phyloP scores from a whole-genome alignment of 2,329 filamentous ascomycete species.

The Penicillium sp. region DNA sequence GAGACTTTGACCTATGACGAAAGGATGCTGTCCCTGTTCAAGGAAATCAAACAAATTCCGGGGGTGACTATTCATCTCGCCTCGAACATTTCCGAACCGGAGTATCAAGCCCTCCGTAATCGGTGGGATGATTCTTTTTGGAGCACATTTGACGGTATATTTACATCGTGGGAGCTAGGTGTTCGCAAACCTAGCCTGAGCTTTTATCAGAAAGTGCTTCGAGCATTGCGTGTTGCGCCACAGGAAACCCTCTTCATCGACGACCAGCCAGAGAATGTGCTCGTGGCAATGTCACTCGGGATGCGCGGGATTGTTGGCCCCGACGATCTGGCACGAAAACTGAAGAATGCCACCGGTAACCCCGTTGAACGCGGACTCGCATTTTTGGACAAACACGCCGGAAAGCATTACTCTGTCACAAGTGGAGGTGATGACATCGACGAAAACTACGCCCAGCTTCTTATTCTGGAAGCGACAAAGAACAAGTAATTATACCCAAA shows the following conservation, averaged over 20 bases:
- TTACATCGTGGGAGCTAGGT: constrained; percentile 35
- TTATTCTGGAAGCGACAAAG: constrained; percentile 27
- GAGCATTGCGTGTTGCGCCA: constrained; percentile 16
- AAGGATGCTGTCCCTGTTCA: not conserved
- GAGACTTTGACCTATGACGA: not conserved
- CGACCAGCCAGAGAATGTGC: constrained; percentile 31
- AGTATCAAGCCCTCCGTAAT: not conserved
- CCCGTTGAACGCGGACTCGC: constrained; percentile 5
- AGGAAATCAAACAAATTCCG: not conserved
- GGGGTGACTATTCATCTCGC: not conserved
- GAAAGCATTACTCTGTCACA: constrained; percentile 20
- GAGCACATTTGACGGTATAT: constrained; percentile 38
- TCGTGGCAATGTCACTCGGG: constrained; percentile 28
- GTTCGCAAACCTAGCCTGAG: constrained; percentile 38
- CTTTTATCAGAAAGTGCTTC: constrained; percentile 37
- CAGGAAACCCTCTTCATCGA: constrained; percentile 32
- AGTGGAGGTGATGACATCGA: constrained; percentile 21
- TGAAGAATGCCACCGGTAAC: constrained; percentile 4
- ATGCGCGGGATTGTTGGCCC: constrained; percentile 24
- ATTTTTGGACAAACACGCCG: constrained; percentile 2
- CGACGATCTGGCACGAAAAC: not conserved
- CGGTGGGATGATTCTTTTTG: constrained; percentile 15
- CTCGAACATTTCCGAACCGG: not conserved
- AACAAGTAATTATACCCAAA: constrained; percentile 10
- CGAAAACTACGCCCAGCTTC: constrained; percentile 34